Conservation (phyloP, 139 green algal genomes). For the Mesotaenium endlicherianum region DNA sequence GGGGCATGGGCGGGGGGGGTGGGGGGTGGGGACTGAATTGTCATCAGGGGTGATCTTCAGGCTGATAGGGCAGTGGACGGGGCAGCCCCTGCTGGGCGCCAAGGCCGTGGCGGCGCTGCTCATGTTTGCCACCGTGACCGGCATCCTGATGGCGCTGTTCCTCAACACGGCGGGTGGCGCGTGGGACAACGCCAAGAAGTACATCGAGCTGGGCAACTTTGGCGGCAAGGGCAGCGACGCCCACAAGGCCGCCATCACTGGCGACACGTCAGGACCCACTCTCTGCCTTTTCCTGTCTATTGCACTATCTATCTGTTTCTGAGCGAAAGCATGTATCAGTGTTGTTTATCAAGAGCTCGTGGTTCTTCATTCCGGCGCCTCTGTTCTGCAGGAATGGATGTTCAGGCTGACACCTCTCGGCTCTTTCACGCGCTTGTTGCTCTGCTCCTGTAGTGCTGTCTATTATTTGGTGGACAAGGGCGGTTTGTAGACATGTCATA, state of each 20-base stretch:
- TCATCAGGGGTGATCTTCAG: slow-evolving; percentile 52
- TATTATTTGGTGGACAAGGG: no score
- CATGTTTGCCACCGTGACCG: slow-evolving; percentile 67
- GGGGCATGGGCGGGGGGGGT: background rate
- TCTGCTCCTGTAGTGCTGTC: no score
- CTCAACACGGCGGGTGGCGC: slow-evolving; percentile 63
- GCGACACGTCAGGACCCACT: slow-evolving; percentile 59
- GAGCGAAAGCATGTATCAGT: no score
- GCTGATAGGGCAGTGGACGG: slow-evolving; percentile 54
- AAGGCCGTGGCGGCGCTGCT: slow-evolving; percentile 59
- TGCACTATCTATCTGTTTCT: background rate
- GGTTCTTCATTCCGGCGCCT: no score
- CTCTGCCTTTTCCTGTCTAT: background rate
- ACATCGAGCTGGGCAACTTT: slow-evolving; percentile 61
- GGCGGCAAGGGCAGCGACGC: slow-evolving; percentile 65
- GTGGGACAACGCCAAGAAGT: slow-evolving; percentile 78
- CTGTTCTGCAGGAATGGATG: no score
- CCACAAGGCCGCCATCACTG: slow-evolving; percentile 69
- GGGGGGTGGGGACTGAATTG: background rate
- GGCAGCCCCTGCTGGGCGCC: slow-evolving; percentile 60
- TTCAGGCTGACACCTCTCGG: no score
- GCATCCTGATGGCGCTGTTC: slow-evolving; percentile 62
- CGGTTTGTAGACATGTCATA: no score
- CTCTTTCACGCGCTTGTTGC: no score
- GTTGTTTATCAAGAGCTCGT: no score